Conservation (phyloP, 805 yeast species). For the Saccharomyces paradoxus region DNA sequence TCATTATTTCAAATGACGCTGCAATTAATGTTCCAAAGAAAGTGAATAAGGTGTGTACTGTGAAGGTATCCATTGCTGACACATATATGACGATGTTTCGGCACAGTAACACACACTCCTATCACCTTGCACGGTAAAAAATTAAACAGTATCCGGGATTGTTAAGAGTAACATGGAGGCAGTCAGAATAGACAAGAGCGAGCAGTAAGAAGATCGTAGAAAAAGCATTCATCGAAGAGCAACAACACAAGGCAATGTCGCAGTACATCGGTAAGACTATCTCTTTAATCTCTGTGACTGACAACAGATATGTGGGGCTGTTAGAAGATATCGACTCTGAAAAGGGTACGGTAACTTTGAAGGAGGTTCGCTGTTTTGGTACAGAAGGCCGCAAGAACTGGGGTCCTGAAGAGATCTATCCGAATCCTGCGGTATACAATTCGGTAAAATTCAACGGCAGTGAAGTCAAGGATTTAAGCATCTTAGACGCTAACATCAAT, state of each 20-base stretch:
- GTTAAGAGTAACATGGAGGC: background rate
- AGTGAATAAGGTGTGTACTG: background rate
- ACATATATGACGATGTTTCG: background rate
- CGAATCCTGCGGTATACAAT: slow-evolving; percentile 62
- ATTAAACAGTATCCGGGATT: background rate
- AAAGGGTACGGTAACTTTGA: slow-evolving; percentile 79
- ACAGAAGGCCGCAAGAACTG: slow-evolving; percentile 82
- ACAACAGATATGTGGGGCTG: slow-evolving; percentile 72
- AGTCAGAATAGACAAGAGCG: background rate
- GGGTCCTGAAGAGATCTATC: slow-evolving; percentile 60
- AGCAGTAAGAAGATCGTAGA: background rate
- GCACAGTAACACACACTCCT: background rate
- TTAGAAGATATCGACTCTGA: slow-evolving; percentile 83
- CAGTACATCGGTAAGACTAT: slow-evolving; percentile 81
- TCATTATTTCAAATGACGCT: background rate
- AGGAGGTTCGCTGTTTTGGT: slow-evolving; percentile 74
- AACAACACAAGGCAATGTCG: slow-evolving; percentile 49
- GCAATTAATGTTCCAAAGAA: background rate
- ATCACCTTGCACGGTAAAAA: background rate
- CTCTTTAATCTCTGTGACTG: slow-evolving; percentile 26
- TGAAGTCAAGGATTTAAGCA: slow-evolving; percentile 83
- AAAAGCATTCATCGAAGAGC: background rate
- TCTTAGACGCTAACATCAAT: slow-evolving; percentile 63
- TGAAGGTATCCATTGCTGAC: background rate
- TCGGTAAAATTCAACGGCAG: slow-evolving; percentile 81